Evolutionary conservation across 305 asterid genomes (phyloP), one percentile per base, ranked within the genome.

Genomic region (Ruellia speciosa): DNA sequence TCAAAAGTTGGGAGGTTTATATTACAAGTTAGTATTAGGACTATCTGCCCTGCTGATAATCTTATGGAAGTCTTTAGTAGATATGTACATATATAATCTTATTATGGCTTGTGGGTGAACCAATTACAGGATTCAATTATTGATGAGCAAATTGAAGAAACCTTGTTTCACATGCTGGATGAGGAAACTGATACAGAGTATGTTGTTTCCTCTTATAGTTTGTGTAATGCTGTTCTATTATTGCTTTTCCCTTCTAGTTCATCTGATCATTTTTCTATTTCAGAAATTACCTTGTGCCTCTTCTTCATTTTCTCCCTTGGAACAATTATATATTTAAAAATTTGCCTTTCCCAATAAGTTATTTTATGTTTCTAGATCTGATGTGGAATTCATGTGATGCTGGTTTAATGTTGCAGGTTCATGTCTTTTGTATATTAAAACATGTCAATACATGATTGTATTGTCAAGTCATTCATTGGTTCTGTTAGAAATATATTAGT

Each of bases 121-220:
- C 53, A 45, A 12, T 63, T 74, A 49, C 84, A 93, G 99, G 92
- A 66, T 61, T 85, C 96, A 54, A 74, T 89, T 65, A 82, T 86
- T 67, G 85, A 75, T 57, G 94, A 86, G 81, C 86, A 83, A 74
- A 89, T 93, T 40, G 99, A 88, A 76, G 96, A 84, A 64, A 74
- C 90, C 46, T 82, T 93, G 94, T 93, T 93, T 83, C 86, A 77
- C 76, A 81, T 89, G 96, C 76, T 93, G 78, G 99, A 93, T 70
- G 96, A 89, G 76, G 99, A 93, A 79, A 93, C 99, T 61, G 95
- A 88, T 79, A 59, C 81, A 10, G 97, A 86, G 99, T 90, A 75
- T 77, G 95, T 80, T 77, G 95, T 80, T 66, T 66, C 66, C 64
- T 62, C 48, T 16, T 47, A 7, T 43, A 43, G 14, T 43, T 43